Evolutionary conservation across 495 filamentous ascomycete genomes (phyloP).

Genomic region (Paragyromitra xinjiangensis): DNA sequence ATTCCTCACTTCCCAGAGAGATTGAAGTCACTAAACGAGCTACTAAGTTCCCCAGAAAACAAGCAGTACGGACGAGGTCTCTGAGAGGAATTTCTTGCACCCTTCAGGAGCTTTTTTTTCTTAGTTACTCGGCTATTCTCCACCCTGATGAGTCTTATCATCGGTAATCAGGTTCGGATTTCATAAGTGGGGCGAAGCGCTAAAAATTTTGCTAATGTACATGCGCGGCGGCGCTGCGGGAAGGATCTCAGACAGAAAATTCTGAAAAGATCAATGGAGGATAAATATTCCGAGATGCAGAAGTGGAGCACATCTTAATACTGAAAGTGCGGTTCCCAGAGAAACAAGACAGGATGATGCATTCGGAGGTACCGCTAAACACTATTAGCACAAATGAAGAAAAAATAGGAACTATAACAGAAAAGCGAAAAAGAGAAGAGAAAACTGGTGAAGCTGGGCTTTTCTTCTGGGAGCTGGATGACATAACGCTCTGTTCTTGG

Average conservation of each 20-base stretch:
- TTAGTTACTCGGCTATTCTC: conserved; percentile 28
- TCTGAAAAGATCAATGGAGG: conserved; percentile 13
- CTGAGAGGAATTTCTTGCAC: background rate
- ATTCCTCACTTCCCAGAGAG: conserved; percentile 1
- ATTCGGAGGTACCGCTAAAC: background rate
- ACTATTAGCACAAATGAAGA: background rate
- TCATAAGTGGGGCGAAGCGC: conserved; percentile 12
- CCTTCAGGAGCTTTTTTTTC: conserved; percentile 18
- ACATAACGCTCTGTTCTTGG: background rate
- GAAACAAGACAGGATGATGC: background rate
- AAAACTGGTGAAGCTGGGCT: background rate
- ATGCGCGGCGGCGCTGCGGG: conserved; percentile 9
- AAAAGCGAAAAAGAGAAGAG: background rate
- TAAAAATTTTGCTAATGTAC: conserved; percentile 27
- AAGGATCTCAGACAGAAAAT: conserved; percentile 25
- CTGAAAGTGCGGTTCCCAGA: background rate
- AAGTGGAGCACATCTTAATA: conserved; percentile 1
- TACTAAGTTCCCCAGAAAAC: conserved; percentile 3
- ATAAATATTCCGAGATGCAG: conserved; percentile 2
- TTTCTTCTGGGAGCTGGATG: background rate
- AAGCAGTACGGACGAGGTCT: background rate
- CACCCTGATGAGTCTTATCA: conserved; percentile 10
- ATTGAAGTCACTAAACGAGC: background rate
- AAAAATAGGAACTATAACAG: background rate
- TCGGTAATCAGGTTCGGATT: conserved; percentile 31